These are phyloP conservation scores for Favolaschia claudopus DNA, from an alignment of 768 basidiomycete species.

Conservation along the genomic window DNA sequence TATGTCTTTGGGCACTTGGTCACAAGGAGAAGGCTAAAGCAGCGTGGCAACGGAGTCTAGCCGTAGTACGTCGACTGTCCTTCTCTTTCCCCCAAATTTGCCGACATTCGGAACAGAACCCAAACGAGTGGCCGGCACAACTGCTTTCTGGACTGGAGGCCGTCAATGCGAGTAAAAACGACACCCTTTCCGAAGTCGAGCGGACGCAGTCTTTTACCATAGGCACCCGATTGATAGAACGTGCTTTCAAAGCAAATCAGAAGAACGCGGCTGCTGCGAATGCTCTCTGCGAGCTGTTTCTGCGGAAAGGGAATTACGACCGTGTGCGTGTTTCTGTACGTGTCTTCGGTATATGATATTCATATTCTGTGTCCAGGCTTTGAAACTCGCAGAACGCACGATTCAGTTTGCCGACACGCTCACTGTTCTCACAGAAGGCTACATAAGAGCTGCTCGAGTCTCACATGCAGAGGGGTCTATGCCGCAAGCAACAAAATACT, in stretches of 20 bases:
- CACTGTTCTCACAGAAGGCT: constrained; percentile 85
- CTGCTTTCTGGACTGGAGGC: constrained; percentile 87
- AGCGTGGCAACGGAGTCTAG: constrained; percentile 91
- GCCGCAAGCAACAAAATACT: constrained; percentile 75
- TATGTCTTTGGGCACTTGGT: constrained; percentile 92
- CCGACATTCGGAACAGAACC: constrained; percentile 57
- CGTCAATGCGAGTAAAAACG: constrained; percentile 85
- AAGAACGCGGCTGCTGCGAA: constrained; percentile 84
- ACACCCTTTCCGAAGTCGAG: constrained; percentile 67
- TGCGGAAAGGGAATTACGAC: constrained; percentile 71
- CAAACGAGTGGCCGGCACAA: constrained; percentile 78
- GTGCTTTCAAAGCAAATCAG: constrained; percentile 82
- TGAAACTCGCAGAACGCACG: constrained; percentile 93
- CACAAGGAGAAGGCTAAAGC: constrained; percentile 81
- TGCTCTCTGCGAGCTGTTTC: constrained; percentile 80
- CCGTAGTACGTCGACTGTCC: constrained; percentile 65
- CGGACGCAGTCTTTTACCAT: constrained; percentile 64
- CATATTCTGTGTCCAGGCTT: constrained; percentile 55
- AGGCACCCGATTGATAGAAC: constrained; percentile 77
- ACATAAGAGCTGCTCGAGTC: constrained; percentile 83
- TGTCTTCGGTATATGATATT: neutral
- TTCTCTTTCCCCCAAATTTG: constrained; percentile 9
- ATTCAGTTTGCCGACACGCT: constrained; percentile 94
- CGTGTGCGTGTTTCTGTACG: constrained; percentile 53
- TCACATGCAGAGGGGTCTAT: constrained; percentile 74